These are phyloP conservation scores for Sugiyamaella xylanicola DNA, from an alignment of 1,139 yeast species.

Conservation along the genomic window DNA sequence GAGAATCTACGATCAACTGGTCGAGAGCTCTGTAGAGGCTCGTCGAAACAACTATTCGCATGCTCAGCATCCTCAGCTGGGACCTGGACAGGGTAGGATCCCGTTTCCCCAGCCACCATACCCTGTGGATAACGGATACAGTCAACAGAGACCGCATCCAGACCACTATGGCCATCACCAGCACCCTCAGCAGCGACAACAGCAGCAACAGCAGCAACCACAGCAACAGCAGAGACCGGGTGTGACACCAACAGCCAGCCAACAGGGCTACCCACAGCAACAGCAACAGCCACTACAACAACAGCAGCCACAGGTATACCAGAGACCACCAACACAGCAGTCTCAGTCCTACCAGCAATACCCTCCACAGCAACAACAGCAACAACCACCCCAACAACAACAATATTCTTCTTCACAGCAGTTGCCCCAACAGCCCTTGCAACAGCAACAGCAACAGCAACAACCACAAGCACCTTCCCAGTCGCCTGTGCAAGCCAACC, in stretches of 20 bases:
- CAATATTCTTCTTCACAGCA: neutral
- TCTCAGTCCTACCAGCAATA: neutral
- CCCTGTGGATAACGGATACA: conserved; percentile 12
- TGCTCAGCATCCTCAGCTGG: conserved; percentile 16
- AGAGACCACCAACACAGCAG: neutral
- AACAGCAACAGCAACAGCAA: neutral
- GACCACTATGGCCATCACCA: conserved; percentile 20
- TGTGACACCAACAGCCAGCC: too few relatives aligned
- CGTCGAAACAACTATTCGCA: conserved; percentile 25
- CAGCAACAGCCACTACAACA: conserved; percentile 16
- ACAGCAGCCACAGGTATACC: conserved; percentile 9
- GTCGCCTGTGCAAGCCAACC: neutral
- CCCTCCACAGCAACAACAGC: neutral
- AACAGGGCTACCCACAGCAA: conserved; percentile 13
- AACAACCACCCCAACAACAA: neutral
- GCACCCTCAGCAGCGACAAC: conserved; percentile 5
- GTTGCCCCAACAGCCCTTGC: neutral
- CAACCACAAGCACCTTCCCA: neutral
- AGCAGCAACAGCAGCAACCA: conserved; percentile 6
- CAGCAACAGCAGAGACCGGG: conserved; percentile 1
- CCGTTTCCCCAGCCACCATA: conserved; percentile 21
- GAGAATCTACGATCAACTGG: conserved; percentile 64
- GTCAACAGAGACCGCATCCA: conserved; percentile 8
- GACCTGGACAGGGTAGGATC: conserved; percentile 6
- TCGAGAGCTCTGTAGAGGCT: conserved; percentile 50